Evolutionary conservation across 2,329 filamentous ascomycete species (phyloP).

Genomic region (Pseudogymnoascus sp.): DNA sequence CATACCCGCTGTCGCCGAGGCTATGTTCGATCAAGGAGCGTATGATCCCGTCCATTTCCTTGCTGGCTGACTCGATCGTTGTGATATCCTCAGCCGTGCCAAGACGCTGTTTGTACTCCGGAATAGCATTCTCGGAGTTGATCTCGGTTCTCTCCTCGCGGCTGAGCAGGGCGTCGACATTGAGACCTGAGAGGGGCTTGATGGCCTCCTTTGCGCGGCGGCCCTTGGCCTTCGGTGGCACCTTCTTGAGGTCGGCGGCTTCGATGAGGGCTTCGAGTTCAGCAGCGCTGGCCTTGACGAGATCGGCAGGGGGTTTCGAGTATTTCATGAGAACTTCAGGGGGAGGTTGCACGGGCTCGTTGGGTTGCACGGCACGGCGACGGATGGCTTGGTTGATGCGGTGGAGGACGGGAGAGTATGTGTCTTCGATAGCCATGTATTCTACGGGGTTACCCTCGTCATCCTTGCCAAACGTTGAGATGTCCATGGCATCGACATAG

Average conservation of each 20-base stretch:
- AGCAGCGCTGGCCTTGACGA: slow-evolving; percentile 50
- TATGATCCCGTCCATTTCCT: slow-evolving; percentile 68
- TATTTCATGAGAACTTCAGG: slow-evolving; percentile 62
- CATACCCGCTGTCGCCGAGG: slow-evolving; percentile 68
- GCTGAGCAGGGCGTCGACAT: slow-evolving; percentile 73
- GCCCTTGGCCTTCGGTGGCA: slow-evolving; percentile 71
- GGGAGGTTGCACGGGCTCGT: slow-evolving; percentile 52
- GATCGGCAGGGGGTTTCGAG: slow-evolving; percentile 60
- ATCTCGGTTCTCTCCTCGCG: slow-evolving; percentile 46
- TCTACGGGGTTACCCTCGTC: slow-evolving; percentile 62
- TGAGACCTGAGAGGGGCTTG: slow-evolving; percentile 83
- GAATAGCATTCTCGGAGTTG: slow-evolving; percentile 67
- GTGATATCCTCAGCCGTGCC: slow-evolving; percentile 50
- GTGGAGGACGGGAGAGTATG: slow-evolving; percentile 79
- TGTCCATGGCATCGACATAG: slow-evolving; percentile 89
- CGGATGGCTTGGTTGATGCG: slow-evolving; percentile 80
- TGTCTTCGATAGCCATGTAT: slow-evolving; percentile 71
- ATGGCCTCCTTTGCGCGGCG: slow-evolving; percentile 58
- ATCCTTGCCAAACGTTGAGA: slow-evolving; percentile 62
- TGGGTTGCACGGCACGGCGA: slow-evolving; percentile 68
- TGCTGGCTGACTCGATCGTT: slow-evolving; percentile 57
- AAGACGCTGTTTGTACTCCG: slow-evolving; percentile 81
- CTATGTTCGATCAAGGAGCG: slow-evolving; percentile 61
- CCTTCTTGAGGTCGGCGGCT: slow-evolving; percentile 76
- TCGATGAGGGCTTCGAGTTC: slow-evolving; percentile 56